Conservation (phyloP, 2,329 filamentous ascomycete genomes). For the Leptographium radiaticola region DNA sequence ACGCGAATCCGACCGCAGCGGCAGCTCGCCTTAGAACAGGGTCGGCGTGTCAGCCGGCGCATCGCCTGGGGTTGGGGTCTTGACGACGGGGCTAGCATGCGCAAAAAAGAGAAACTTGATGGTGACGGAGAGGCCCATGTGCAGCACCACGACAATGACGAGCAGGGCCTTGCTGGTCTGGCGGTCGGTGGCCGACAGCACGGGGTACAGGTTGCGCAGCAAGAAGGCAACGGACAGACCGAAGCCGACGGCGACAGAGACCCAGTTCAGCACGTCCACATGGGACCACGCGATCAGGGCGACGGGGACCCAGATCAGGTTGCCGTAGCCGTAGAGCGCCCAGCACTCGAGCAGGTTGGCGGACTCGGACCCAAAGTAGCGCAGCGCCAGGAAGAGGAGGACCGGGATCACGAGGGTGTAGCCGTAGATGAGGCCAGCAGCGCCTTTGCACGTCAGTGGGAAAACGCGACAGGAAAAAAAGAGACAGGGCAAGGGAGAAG, state of each 20-base stretch:
- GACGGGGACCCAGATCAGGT: constrained; percentile 94
- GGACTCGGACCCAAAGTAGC: constrained; percentile 89
- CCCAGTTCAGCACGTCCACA: constrained; percentile 77
- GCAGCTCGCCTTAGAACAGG: not conserved
- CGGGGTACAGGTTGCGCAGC: constrained; percentile 76
- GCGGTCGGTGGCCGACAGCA: constrained; percentile 82
- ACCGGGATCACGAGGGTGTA: constrained; percentile 84
- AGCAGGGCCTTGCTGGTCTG: constrained; percentile 84
- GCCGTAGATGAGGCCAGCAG: constrained; percentile 86
- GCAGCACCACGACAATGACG: constrained; percentile 69
- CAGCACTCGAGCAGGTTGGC: constrained; percentile 92
- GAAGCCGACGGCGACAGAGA: constrained; percentile 81
- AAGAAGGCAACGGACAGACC: constrained; percentile 73
- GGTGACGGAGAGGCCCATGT: constrained; percentile 79
- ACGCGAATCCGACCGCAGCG: not conserved
- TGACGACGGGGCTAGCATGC: constrained; percentile 45
- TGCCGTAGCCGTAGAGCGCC: constrained; percentile 90
- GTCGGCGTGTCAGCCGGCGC: not conserved
- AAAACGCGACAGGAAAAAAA: constrained; percentile 2
- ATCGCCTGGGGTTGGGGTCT: not conserved
- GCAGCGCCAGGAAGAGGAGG: constrained; percentile 72
- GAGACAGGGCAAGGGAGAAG: not conserved
- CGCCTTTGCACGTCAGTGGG: constrained; percentile 33
- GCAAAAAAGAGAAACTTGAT: constrained; percentile 98
- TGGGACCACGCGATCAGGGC: constrained; percentile 85